Base-by-base conservation (phyloP, 2,329 filamentous ascomycete species). In the Coniosporium tulheliwenetii region DNA sequence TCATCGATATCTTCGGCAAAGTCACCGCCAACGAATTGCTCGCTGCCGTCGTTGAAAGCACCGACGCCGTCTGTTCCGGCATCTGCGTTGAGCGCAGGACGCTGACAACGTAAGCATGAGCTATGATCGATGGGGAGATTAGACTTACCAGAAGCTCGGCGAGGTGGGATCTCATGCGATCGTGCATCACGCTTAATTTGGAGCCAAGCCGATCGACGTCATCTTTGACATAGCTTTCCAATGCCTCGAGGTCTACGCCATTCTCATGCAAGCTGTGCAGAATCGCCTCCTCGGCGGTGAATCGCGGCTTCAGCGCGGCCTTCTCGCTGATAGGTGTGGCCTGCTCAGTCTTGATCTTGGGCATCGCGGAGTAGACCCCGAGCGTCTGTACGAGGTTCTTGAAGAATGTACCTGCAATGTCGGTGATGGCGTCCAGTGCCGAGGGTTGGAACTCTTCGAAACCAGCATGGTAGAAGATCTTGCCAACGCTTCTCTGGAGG, bases 401-500 rank as follows among this genome's bases (percentile, higher is more conserved):
- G 52, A 98, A 94, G 56, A 89, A 98, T 50, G 93, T 84, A 2
- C 79, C 79, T 0, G 87, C 86, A 40, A 95, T 75, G 50, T 94
- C 86, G 0, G 91, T 94, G 32, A 93, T 76, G 0, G 84, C 75
- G 50, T 98, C 91, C 29, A 98, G 67, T 26, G 91, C 89, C 34
- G 87, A 93, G 10, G 91, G 91, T 56, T 98, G 91, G 46, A 93
- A 84, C 56, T 98, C 91, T 60, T 98, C 91, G 48, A 96, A 98
- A 0, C 91, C 91, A 34, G 86, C 83, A 56, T 94, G 85, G 55
- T 95, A 98, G 52, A 95, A 89, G 37, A 98, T 77, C 61, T 96
- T 93, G 43, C 82, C 87, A 13, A 96, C 82, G 10, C 87, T 91
- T 43, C 91, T 79, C 59, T 93, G 86, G 49, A 98, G 62, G 1